phyloP scores from a whole-genome alignment of 2,329 filamentous ascomycete genomes.

The Fusarium annulatum region DNA sequence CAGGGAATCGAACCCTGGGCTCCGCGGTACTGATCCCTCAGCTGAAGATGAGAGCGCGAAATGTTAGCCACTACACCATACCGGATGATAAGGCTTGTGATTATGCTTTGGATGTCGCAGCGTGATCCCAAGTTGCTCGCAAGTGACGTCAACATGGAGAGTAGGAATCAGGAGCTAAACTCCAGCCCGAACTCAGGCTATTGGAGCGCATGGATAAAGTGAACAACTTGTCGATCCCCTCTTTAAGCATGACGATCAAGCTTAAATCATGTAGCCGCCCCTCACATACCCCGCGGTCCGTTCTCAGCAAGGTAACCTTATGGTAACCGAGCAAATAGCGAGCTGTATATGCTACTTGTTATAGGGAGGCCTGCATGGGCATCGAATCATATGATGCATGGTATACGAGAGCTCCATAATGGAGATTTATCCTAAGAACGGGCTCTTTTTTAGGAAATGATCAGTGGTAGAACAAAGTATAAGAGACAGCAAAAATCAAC shows the following conservation, averaged over 20 bases:
- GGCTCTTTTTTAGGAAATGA: not conserved
- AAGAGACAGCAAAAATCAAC: not conserved
- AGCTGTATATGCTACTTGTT: too few relatives aligned
- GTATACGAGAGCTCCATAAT: not conserved
- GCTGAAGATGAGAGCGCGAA: conserved; percentile 46
- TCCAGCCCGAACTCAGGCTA: not conserved
- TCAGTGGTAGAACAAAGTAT: not conserved
- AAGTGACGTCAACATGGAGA: rapidly evolving
- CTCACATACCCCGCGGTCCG: not conserved
- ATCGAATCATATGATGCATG: not conserved
- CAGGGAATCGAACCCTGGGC: conserved; percentile 46
- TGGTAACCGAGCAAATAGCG: not conserved
- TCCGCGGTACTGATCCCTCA: conserved; percentile 35
- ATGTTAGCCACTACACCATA: conserved; percentile 52
- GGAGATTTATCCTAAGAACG: too few relatives aligned
- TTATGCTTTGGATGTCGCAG: rapidly evolving
- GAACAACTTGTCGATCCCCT: not conserved
- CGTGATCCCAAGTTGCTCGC: rapidly evolving
- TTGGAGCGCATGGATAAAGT: conserved; percentile 1
- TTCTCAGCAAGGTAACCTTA: not conserved
- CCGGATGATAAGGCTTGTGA: conserved; percentile 29
- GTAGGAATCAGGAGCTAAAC: not conserved
- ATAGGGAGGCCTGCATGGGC: not conserved
- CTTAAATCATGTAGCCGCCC: not conserved
- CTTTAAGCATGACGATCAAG: not conserved